phyloP scores from a whole-genome alignment of 305 asterid species.

The Rubia peregrina region DNA sequence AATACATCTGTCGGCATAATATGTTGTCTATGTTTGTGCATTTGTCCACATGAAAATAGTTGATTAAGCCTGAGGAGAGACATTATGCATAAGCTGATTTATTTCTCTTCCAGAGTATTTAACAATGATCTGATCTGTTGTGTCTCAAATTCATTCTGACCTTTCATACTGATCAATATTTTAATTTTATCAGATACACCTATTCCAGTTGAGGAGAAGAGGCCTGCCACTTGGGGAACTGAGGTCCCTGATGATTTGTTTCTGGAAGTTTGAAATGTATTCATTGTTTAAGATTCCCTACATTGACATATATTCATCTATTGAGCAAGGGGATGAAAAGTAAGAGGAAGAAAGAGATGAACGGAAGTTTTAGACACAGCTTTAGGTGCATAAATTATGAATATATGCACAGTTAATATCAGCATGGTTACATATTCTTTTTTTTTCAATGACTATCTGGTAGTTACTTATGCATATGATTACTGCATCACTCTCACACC shows the following conservation, averaged over 20 bases:
- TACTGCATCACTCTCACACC: too few species aligned
- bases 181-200: slow-evolving; percentile 37
- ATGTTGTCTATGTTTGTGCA: neutral
- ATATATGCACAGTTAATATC: too few species aligned
- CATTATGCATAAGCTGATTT: neutral
- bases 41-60: neutral
- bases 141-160: neutral
- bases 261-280: too few species aligned
- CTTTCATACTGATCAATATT: neutral
- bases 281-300: too few species aligned
- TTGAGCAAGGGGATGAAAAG: too few species aligned
- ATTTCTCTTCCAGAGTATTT: neutral
- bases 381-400: too few species aligned
- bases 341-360: too few species aligned
- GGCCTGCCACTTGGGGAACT: slow-evolving; percentile 82
- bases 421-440: too few species aligned
- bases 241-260: slow-evolving; percentile 83
- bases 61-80: neutral
- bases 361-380: too few species aligned
- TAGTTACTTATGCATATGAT: too few species aligned
- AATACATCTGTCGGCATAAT: neutral
- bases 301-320: too few species aligned
- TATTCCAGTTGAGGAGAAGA: slow-evolving; percentile 54
- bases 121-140: slow-evolving; percentile 7
- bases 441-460: too few species aligned